phyloP scores from a whole-genome alignment of 164 flowering plant species.

The Santalum album region DNA sequence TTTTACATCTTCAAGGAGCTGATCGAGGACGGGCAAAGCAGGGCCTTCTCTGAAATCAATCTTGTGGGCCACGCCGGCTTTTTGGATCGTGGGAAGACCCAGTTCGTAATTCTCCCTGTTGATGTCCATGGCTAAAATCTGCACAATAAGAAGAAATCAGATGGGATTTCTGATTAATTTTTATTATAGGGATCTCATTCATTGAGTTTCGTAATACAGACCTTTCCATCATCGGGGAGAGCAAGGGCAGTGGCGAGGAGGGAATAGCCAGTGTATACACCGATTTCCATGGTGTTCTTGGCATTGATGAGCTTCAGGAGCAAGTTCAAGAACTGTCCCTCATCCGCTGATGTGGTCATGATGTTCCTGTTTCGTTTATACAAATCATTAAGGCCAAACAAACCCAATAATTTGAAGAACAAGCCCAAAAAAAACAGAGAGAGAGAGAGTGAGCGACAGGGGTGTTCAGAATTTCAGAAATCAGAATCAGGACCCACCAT shows the following conservation, averaged over 20 bases:
- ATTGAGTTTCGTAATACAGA: conserved; percentile 1
- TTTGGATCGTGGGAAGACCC: conserved; percentile 75
- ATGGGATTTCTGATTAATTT: not conserved
- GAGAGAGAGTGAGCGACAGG: no score
- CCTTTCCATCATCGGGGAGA: conserved; percentile 62
- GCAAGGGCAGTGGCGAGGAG: conserved; percentile 67
- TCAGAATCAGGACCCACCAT: conserved; percentile 28
- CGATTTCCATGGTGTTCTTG: conserved; percentile 65
- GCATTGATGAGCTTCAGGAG: conserved; percentile 60
- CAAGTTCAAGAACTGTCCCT: conserved; percentile 62
- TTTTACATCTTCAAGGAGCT: conserved; percentile 66
- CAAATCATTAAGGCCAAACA: no score
- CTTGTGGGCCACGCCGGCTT: conserved; percentile 95
- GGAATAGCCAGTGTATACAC: conserved; percentile 64
- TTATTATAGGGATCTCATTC: not conserved
- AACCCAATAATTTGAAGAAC: not conserved
- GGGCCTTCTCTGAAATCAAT: conserved; percentile 95
- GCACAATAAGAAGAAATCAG: conserved; percentile 3
- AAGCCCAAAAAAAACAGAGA: not conserved
- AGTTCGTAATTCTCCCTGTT: conserved; percentile 81
- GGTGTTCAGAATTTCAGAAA: not conserved
- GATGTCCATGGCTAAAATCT: conserved; percentile 95
- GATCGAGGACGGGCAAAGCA: conserved; percentile 84
- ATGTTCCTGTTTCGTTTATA: conserved; percentile 39
- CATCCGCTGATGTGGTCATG: conserved; percentile 71